Evolutionary conservation across 148 eudicot genomes (phyloP), one percentile per base, ranked within the genome.

Genomic region (Mesembryanthemum crystallinum): DNA sequence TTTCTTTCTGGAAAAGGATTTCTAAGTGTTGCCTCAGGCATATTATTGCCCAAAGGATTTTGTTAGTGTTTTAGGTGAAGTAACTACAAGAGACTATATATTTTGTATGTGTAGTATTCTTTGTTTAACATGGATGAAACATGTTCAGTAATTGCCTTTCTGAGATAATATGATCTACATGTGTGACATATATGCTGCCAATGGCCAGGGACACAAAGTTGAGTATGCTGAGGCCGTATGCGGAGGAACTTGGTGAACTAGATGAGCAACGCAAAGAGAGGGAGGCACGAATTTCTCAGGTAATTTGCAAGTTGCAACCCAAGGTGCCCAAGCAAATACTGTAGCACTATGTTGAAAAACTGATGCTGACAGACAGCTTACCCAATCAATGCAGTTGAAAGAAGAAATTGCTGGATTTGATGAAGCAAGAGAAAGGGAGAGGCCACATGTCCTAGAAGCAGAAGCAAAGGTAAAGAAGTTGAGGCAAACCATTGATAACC

Each of bases 381-480:
- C 54, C 72, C 45, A 32, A 74, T 37, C 72, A 32, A 78, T 59
- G 67, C 85, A 95, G 98, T 64, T 90, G 76, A 86, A 81, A 71
- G 86, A 79, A 79, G 97, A 90, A 82, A 88, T 88, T 51, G 85
- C 86, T 73, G 83, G 80, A 75, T 72, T 73, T 32, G 81, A 87
- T 72, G 88, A 87, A 77, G 82, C 80, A 32, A 83, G 86, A 80
- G 98, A 92, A 82, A 82, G 77, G 72, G 92, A 92, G 77, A 79
- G 78, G 88, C 96, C 97, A 27, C 85, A 80, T 73, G 87, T 90
- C 27, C 87, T 82, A 52, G 97, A 91, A 80, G 81, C 85, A 62
- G 90, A 87, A 69, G 84, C 88, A 29, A 83, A 92, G 79, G 87
- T 92, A 69, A 90, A 87, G 69, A 89, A 90, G 82, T 69, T 90